Evolutionary conservation across 345 rosid species (phyloP), one percentile per base, ranked within the genome.

Genomic region (Citrus reticulata): DNA sequence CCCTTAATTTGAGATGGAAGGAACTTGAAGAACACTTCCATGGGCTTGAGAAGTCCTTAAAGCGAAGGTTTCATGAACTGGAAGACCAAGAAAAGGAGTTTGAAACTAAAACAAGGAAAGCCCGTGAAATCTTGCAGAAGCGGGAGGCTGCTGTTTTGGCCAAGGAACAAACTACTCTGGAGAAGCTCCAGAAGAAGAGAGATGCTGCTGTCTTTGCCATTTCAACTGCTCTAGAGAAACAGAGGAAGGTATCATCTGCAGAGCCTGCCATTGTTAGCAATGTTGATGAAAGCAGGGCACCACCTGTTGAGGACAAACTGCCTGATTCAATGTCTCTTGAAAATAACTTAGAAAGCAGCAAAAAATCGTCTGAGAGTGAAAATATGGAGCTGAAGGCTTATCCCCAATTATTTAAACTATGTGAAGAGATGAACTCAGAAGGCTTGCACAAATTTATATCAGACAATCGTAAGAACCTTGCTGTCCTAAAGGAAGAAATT

Each of bases 21-120:
- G 99, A 93, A 83, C 90, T 96, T 55, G 98, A 96, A 85, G 98
- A 93, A 80, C 98, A 96, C 89, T 96, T 96, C 79, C 94, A 94
- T 82, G 99, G 99, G 76, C 98, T 96, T 64, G 98, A 96, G 84
- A 96, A 89, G 82, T 94, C 99, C 46, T 86, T 96, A 93, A 96
- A 96, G 89, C 91, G 99, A 82, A 92, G 98, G 58, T 97, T 97
- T 83, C 93, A 97, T 82, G 98, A 97, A 85, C 83, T 97, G 85
- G 99, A 96, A 88, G 99, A 92, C 82, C 95, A 96, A 72, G 99
- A 93, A 81, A 96, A 88, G 81, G 97, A 88, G 76, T 89, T 90
- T 13, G 91, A 91, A 78, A 87, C 81, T 66, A 94, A 91, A 87
- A 93, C 97, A 62, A 86, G 86, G 82, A 88, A 90, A 88, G 95